Conservation (phyloP, 2,329 filamentous ascomycete genomes). For the Fusarium sp. region DNA sequence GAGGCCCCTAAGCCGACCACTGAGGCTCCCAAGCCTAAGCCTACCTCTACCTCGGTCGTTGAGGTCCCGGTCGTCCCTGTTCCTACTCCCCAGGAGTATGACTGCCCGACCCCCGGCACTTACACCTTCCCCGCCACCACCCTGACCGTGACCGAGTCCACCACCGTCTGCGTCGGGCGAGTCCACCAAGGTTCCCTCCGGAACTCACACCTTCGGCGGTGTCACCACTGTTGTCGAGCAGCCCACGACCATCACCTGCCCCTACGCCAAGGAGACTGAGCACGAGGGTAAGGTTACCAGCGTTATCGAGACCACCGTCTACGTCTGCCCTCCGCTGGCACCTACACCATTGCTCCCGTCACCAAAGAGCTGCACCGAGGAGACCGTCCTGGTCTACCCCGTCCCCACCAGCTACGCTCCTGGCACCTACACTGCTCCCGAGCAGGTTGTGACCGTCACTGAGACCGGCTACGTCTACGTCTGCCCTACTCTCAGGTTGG, state of each 20-base stretch:
- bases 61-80: slow-evolving; percentile 56
- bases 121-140: slow-evolving; percentile 84
- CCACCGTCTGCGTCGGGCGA: slow-evolving; percentile 75
- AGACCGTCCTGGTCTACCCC: slow-evolving; percentile 72
- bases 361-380: slow-evolving; percentile 71
- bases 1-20: slow-evolving; percentile 21
- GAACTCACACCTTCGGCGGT: slow-evolving; percentile 78
- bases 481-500: slow-evolving; percentile 71
- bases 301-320: slow-evolving; percentile 76
- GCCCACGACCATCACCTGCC: slow-evolving; percentile 76
- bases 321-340: slow-evolving; percentile 78
- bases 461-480: slow-evolving; percentile 75
- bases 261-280: slow-evolving; percentile 74
- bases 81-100: slow-evolving; percentile 64
- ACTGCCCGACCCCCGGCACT: slow-evolving; percentile 74
- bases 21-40: slow-evolving; percentile 23
- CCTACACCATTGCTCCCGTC: slow-evolving; percentile 79
- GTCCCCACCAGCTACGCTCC: slow-evolving; percentile 73
- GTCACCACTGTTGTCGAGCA: slow-evolving; percentile 77
- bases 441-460: slow-evolving; percentile 75
- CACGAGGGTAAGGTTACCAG: slow-evolving; percentile 70
- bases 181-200: slow-evolving; percentile 70
- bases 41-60: slow-evolving; percentile 54
- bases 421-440: slow-evolving; percentile 79
- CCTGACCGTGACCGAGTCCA: slow-evolving; percentile 73